These are phyloP conservation scores for Salmacisia buchloeana DNA, from an alignment of 1,284 basidiomycete species.

Conservation along the genomic window DNA sequence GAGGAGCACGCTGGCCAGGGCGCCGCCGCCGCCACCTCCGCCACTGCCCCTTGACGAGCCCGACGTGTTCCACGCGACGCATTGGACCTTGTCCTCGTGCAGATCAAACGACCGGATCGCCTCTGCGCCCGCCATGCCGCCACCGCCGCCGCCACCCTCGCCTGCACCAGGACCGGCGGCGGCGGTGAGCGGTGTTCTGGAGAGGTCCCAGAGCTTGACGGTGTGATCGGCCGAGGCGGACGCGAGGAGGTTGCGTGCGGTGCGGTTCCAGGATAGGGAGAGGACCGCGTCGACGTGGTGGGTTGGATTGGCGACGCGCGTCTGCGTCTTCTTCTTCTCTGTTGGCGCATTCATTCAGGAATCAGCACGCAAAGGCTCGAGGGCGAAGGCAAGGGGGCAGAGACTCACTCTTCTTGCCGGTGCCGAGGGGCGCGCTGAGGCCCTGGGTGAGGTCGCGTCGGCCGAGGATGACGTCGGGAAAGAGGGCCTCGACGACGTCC, in stretches of 20 bases:
- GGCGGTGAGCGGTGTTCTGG: conserved; percentile 55
- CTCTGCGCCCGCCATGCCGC: not conserved
- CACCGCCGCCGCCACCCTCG: conserved; percentile 49
- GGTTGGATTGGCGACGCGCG: conserved; percentile 62
- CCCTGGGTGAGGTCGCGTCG: conserved; percentile 57
- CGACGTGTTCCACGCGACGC: conserved; percentile 86
- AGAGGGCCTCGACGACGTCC: conserved; percentile 87
- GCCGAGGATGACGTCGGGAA: conserved; percentile 85
- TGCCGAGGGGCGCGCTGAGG: conserved; percentile 37
- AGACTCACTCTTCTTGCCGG: conserved; percentile 46
- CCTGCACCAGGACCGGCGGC: conserved; percentile 29
- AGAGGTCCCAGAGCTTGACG: conserved; percentile 95
- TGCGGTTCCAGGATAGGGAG: conserved; percentile 82
- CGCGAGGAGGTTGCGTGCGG: conserved; percentile 81
- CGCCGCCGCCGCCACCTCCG: conserved; percentile 59
- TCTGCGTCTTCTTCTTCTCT: conserved; percentile 82
- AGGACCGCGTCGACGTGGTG: conserved; percentile 93
- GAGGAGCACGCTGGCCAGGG: conserved; percentile 60
- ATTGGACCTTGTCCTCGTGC: conserved; percentile 95
- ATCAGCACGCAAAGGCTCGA: conserved; percentile 58
- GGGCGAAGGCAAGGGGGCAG: not conserved
- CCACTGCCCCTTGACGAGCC: conserved; percentile 40
- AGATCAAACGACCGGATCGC: conserved; percentile 78
- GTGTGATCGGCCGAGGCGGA: conserved; percentile 90
- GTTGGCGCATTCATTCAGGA: conserved; percentile 58